Evolutionary conservation across 2,329 filamentous ascomycete genomes (phyloP).

Genomic region (Cryphonectria carpinicola): DNA sequence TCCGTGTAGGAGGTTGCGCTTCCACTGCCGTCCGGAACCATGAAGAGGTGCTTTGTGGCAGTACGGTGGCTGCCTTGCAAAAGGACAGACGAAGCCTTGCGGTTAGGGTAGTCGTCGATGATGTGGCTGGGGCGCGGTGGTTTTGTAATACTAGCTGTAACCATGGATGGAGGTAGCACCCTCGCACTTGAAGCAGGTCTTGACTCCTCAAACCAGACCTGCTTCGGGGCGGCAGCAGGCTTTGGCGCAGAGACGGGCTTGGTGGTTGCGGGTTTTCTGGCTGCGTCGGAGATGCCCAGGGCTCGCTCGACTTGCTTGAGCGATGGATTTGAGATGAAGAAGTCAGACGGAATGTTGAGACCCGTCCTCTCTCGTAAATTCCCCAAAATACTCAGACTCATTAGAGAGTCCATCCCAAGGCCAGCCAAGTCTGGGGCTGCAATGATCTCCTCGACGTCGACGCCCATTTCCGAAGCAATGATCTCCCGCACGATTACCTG

Average conservation of each 20-base stretch:
- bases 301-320: slow-evolving; percentile 68
- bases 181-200: slow-evolving; percentile 27
- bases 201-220: slow-evolving; percentile 34
- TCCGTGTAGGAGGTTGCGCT: slow-evolving; percentile 70
- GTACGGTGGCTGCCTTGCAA: slow-evolving; percentile 56
- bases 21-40: slow-evolving; percentile 60
- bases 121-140: slow-evolving; percentile 42
- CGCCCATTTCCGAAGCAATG: slow-evolving; percentile 72
- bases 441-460: slow-evolving; percentile 66
- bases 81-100: slow-evolving; percentile 52
- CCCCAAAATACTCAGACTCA: slow-evolving; percentile 60
- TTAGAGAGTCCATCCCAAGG: slow-evolving; percentile 63
- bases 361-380: slow-evolving; percentile 59
- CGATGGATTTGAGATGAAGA: slow-evolving; percentile 64
- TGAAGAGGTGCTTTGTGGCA: slow-evolving; percentile 54
- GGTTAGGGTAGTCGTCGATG: slow-evolving; percentile 51
- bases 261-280: slow-evolving; percentile 40
- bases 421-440: slow-evolving; percentile 58
- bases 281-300: slow-evolving; percentile 56
- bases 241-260: slow-evolving; percentile 30
- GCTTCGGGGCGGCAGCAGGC: slow-evolving; percentile 35
- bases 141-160: slow-evolving; percentile 50
- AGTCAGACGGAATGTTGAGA: slow-evolving; percentile 59
- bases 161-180: slow-evolving; percentile 33
- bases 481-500: slow-evolving; percentile 64